A percentile compares a stretch with the other conserved stretches of the same genome.
Conservation (phyloP, 495 filamentous ascomycete species). For the Penicillium odoratum region DNA sequence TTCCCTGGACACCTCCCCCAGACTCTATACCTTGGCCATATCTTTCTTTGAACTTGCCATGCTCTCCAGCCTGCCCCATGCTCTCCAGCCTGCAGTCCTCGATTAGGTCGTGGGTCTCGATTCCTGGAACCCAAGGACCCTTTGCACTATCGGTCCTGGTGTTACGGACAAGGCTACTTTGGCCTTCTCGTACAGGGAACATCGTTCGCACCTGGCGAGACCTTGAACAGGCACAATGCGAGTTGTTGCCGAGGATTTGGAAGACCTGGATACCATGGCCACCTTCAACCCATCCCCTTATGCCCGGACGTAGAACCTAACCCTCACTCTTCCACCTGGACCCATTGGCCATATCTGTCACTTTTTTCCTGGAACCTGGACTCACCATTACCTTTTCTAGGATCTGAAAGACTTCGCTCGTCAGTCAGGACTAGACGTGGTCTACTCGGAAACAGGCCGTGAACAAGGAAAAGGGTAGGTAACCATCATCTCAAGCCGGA, state of each 20-base stretch:
- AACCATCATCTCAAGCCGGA: conserved; percentile 11
- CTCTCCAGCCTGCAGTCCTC: conserved; percentile 17
- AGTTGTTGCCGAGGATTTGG: conserved; percentile 2
- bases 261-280: conserved; percentile 1
- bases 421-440: conserved; percentile 93
- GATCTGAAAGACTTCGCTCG: conserved; percentile 99
- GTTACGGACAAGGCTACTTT: conserved; percentile 3
- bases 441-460: conserved; percentile 94
- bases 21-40: conserved; percentile 24
- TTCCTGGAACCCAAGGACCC: conserved; percentile 17
- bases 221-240: conserved; percentile 3
- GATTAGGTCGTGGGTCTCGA: conserved; percentile 11
- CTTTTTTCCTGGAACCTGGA: conserved; percentile 38
- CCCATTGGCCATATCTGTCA: conserved; percentile 24
- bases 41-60: conserved; percentile 14
- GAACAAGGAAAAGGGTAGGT: conserved; percentile 93
- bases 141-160: conserved; percentile 8
- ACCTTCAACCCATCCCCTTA: conserved; percentile 1
- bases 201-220: conserved; percentile 1
- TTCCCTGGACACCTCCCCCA: conserved; percentile 37
- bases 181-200: not conserved
- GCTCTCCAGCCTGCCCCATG: conserved; percentile 16
- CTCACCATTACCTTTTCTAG: conserved; percentile 56
- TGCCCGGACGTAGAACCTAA: conserved; percentile 25
- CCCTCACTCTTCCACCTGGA: conserved; percentile 18